Percentiles rank a stretch among this genome's conserved stretches.
Evolutionary conservation across 2,329 filamentous ascomycete species (phyloP).

Genomic region (Plectosphaerella cucumerina): DNA sequence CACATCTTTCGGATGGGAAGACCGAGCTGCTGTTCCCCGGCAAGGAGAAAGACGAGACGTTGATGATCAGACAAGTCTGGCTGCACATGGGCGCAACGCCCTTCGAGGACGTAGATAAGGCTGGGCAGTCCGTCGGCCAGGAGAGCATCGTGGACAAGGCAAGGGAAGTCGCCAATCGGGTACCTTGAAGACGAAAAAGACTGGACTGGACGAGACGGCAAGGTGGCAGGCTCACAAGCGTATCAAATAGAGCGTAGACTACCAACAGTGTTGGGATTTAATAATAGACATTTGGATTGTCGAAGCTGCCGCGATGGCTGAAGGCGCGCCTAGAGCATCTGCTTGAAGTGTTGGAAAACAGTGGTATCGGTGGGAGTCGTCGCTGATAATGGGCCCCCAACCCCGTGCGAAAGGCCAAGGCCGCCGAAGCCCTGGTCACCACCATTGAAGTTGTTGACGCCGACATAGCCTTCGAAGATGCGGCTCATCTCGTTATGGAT

Average conservation of each 20-base stretch:
- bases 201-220: neutral
- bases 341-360: slow-evolving; percentile 30
- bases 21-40: slow-evolving; percentile 35
- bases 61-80: slow-evolving; percentile 41
- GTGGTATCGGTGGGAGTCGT: slow-evolving; percentile 23
- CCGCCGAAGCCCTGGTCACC: slow-evolving; percentile 17
- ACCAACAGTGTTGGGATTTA: too few species aligned
- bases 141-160: slow-evolving; percentile 1
- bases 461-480: slow-evolving; percentile 35
- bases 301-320: too few species aligned
- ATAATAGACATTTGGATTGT: neutral
- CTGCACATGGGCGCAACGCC: slow-evolving; percentile 37
- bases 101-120: slow-evolving; percentile 31
- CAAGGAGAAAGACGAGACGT: slow-evolving; percentile 36
- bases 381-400: slow-evolving; percentile 4
- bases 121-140: neutral
- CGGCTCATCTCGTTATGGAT: slow-evolving; percentile 52
- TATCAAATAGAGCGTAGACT: too few species aligned
- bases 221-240: neutral
- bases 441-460: slow-evolving; percentile 23
- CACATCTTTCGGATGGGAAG: slow-evolving; percentile 36
- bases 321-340: slow-evolving; percentile 37
- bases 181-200: neutral
- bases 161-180: slow-evolving; percentile 1
- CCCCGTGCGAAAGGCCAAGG: slow-evolving; percentile 2